Base-by-base conservation (phyloP, 1,284 basidiomycete species). In the Hymenochaete sp. region DNA sequence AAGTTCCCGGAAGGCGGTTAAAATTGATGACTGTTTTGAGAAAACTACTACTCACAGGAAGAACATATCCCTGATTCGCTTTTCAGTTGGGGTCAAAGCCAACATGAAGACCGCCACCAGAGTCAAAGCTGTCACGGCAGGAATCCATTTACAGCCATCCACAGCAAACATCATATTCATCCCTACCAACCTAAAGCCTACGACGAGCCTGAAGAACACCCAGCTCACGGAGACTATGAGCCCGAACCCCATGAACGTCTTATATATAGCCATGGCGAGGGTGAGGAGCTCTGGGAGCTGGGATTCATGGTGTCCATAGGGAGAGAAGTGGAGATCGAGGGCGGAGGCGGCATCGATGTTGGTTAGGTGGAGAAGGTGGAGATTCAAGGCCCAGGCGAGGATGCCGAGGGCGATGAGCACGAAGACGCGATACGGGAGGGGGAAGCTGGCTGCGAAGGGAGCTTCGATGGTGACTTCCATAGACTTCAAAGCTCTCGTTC, bases 311-410 rank as follows among this genome's bases (percentile, higher is more conserved):
- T 62, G 57, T n/a, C n/a, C n/a, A n/a, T n/a, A n/a, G n/a, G n/a
- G n/a, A n/a, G n/a, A n/a, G n/a, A n/a, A n/a, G 44, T 71, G 69
- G 13, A 87, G 63, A 46, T 81, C 81, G 55, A 96, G 71, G 3
- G 79, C 79, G 55, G 70, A 64, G 7, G 75, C 68, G 1, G 76
- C 79, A 61, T 96, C 89, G 33, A 96, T 66, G 11, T 83, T 81
- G n/a, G 84, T 67, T 3, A 71, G 51, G 52, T 82, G 68, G 31
- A 96, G 75, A 38, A 85, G 76, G 62, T 96, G 91, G 4, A 96
- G 66, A 63, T 96, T 96, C 27, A 81, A 77, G 0, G 89, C 90
- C 87, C 87, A 92, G 45, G 79, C 77, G 7, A 89, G 59, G 47
- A 88, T 71, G 27, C 85, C 84, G 41, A 85, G 54, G 22, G 82